These are phyloP conservation scores for Piloderma croceum DNA, from an alignment of 768 basidiomycete species.

Conservation along the genomic window DNA sequence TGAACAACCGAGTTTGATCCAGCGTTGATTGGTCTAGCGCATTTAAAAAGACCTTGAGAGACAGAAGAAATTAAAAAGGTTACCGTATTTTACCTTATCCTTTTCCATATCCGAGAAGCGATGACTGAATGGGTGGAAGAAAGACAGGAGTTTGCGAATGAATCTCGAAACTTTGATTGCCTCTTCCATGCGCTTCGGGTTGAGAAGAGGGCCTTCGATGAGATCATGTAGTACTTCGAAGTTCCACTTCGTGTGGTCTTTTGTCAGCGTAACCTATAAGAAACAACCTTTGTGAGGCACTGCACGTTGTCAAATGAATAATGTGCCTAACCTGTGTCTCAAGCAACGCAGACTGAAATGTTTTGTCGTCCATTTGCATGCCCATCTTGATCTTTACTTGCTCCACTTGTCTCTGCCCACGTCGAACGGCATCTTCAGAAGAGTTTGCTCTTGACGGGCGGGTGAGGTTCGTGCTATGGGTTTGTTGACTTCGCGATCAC, in stretches of 20 bases:
- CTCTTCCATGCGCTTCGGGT: slow-evolving; percentile 90
- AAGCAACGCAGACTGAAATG: slow-evolving; percentile 78
- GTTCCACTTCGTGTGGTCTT: slow-evolving; percentile 90
- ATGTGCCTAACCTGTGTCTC: slow-evolving; percentile 67
- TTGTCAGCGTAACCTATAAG: slow-evolving; percentile 77
- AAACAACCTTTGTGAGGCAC: slow-evolving; percentile 3
- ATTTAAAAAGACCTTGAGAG: background rate
- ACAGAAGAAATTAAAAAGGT: background rate
- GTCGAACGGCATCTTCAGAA: slow-evolving; percentile 77
- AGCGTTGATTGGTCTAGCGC: slow-evolving; percentile 66
- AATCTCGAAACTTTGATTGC: slow-evolving; percentile 87
- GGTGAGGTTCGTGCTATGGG: background rate
- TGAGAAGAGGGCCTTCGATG: slow-evolving; percentile 87
- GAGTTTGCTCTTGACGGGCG: slow-evolving; percentile 56
- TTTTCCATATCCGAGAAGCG: slow-evolving; percentile 80
- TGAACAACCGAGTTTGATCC: slow-evolving; percentile 81
- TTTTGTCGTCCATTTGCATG: slow-evolving; percentile 92
- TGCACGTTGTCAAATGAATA: slow-evolving; percentile 3
- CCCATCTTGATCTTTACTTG: slow-evolving; percentile 84
- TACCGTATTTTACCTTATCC: slow-evolving; percentile 52
- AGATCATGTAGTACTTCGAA: slow-evolving; percentile 84
- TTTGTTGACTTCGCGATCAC: background rate
- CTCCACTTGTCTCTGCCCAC: slow-evolving; percentile 87
- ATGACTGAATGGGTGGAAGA: slow-evolving; percentile 87
- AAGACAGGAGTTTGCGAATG: slow-evolving; percentile 83